Base-by-base conservation (phyloP, 768 basidiomycete species). In the Leccinum boreale region DNA sequence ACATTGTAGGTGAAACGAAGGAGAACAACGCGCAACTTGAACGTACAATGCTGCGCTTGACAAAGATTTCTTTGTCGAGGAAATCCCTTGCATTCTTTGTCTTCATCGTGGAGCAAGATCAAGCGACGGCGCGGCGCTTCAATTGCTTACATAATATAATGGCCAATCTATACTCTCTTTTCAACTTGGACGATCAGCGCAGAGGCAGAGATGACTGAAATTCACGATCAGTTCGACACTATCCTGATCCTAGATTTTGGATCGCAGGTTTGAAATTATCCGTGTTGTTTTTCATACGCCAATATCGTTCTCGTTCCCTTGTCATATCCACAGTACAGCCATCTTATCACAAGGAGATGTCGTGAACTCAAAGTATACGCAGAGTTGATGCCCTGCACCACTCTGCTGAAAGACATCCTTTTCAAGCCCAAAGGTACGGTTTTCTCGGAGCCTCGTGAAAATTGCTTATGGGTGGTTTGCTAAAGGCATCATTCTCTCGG, bases 281-380 rank as follows among this genome's bases (percentile, higher is more conserved):
- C 9, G 21, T 46, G 36, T n/a, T 55, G 56, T 42, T 53, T 58
- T 57, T 65, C 45, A 39, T 8, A 50, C 33, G 15, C 58, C 45
- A 26, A 60, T 56, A 51, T 54, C 47, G 42, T 52, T 53, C 60
- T 44, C 15, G 10, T 19, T 21, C n/a, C n/a, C 19, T 42, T 44
- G 23, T 47, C 55, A 15, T 36, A 10, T 42, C 12, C 33, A 45
- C 72, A 96, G 94, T 96, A 96, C 74, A 95, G 95, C 63, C 97
- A 98, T 79, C 79, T 99, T 61, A 98, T 98, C 73, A 97, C 95
- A 7, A 79, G 97, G 70, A 82, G 97, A 85, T 98, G 96, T 82
- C 88, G 97, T 69, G 97, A 99, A 74, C 83, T 94, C 69, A 92
- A 93, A 55, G 93, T 99, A 55, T 98, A 98, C 69, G 96, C 96